Evolutionary conservation across 176 grass and related monocot species (phyloP), one percentile per base, ranked within the genome.

Genomic region (Alloteropsis semialata): DNA sequence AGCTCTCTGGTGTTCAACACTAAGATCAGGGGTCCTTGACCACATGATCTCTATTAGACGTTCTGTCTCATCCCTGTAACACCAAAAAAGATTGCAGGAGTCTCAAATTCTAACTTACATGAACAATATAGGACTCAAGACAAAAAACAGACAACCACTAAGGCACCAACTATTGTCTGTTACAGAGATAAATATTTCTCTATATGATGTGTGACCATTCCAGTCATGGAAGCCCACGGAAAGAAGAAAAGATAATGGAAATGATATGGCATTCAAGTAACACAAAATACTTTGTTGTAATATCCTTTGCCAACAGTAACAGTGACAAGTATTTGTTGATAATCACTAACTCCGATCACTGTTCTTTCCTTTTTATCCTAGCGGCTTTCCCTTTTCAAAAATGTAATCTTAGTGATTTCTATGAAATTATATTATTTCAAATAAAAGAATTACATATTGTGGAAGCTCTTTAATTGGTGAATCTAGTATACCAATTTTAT

Each of bases 41-140:
- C 42, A 58, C 8, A 94, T 36, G 25, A 94, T 75, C 71, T 87
- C 80, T 69, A 87, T 89, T 30, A 94, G 51, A 63, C 3, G 61
- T 50, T 87, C 72, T 22, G 72, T 57, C 72, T 91, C 86, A 50
- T 87, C 89, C 78, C 92, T 94, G 81, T 65, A 84, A 61, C 62
- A 42, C 9, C 27, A 86, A 86, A 69, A 76, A 72, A 65, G 43
- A 59, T 79, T 19, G 44, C 18, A 76, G 49, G 42, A 10, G 82
- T 67, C 22, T 80, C 14, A 85, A 36, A 54, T 44, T 72, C 65
- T 6, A 33, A 57, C 28, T 69, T 72, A 18, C 85, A 73, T 66
- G 3, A 75, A 69, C 62, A 78, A 43, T 38, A 65, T n/a, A n/a
- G n/a, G 45, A 56, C 51, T 50, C 30, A 78, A 36, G 32, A 18